Evolutionary conservation across 2,329 filamentous ascomycete species (phyloP), one percentile per base, ranked within the genome.

Genomic region (Botrytis porri): DNA sequence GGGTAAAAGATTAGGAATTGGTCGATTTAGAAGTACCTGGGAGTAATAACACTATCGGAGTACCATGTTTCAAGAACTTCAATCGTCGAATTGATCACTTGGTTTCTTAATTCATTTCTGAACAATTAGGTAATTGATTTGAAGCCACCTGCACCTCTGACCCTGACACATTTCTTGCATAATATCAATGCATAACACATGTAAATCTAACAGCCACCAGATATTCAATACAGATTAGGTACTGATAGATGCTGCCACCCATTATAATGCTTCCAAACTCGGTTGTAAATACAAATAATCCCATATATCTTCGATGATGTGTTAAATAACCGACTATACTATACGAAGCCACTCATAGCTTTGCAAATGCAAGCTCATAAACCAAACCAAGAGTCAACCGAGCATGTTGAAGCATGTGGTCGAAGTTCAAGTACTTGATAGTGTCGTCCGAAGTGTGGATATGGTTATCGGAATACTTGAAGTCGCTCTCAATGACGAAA

Each of bases 351-450:
- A 39, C 35, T 74, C 65, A 80, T 70, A 80, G 73, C 61, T 92
- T 85, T 32, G 93, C 89, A 84, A 93, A 93, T 16, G 90, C 93
- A 74, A 97, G 87, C 84, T 97, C 94, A 79, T 95, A 95, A 7
- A 91, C 93, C 77, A 97, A 87, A 8, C 91, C 93, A 45, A 97
- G 85, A 1, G 93, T 96, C 86, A 97, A 87, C 81, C 90, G 91
- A 35, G 93, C 93, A 82, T 97, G 94, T 84, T 97, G 91, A 48
- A 96, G 86, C 94, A 97, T 97, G 82, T 97, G 94, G 81, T 95
- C 90, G 81, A 97, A 97, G 77, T 90, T 92, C 54, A 94, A 83
- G 76, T 89, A 90, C 79, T 93, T 88, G 76, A 94, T 89, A 78
- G 86, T 86, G 80, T 94, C 92, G 54, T 92, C 88, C 0, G 89